Conservation (phyloP, 441 rosid species). For the Gossypium lobatum region DNA sequence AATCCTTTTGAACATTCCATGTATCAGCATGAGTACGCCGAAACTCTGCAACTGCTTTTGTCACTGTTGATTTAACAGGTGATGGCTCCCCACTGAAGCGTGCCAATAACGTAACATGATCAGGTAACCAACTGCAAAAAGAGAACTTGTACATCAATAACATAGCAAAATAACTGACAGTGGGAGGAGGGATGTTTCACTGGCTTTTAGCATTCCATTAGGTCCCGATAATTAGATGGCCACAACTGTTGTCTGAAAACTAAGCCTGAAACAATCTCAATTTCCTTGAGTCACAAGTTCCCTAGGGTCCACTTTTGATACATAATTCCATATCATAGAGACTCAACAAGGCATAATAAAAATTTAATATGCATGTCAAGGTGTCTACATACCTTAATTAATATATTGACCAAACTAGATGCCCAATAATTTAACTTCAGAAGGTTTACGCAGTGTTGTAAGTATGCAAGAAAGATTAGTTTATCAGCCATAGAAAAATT, state of each 20-base stretch:
- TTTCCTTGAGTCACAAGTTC: background rate
- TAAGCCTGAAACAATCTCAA: slow-evolving; percentile 4
- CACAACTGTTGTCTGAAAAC: background rate
- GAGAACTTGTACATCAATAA: background rate
- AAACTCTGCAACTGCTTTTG: slow-evolving; percentile 97
- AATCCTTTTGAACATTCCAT: slow-evolving; percentile 92
- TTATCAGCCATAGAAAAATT: background rate
- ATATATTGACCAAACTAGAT: background rate
- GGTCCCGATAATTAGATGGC: background rate
- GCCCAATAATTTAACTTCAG: background rate
- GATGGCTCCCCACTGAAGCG: slow-evolving; percentile 83
- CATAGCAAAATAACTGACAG: background rate
- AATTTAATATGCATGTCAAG: background rate
- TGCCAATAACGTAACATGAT: slow-evolving; percentile 84
- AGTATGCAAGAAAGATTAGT: background rate
- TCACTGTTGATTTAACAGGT: slow-evolving; percentile 87
- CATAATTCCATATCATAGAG: background rate
- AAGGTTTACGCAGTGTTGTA: background rate
- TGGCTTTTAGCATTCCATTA: background rate
- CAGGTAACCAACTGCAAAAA: slow-evolving; percentile 77
- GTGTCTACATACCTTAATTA: background rate
- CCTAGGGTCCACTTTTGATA: background rate
- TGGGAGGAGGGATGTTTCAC: background rate
- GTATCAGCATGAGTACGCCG: slow-evolving; percentile 96
- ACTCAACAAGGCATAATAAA: background rate